Conservation (phyloP, 164 flowering plant genomes). For the Brasenia schreberi region DNA sequence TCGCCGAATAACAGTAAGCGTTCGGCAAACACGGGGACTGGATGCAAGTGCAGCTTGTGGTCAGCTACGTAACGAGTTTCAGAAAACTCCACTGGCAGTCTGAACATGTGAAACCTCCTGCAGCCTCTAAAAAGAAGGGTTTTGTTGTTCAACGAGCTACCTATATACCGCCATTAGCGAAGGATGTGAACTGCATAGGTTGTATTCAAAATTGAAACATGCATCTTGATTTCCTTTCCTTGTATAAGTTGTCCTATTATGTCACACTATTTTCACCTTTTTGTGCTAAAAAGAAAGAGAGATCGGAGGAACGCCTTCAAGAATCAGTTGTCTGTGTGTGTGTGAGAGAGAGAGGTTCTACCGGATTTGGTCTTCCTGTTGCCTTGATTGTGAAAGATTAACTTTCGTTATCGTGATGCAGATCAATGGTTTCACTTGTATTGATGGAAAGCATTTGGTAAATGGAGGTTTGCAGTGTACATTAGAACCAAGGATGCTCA, state of each 20-base stretch:
- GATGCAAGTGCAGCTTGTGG: constrained; percentile 99
- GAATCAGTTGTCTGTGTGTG: no score
- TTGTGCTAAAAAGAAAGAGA: no score
- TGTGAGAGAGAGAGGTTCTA: no score
- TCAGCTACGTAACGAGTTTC: constrained; percentile 83
- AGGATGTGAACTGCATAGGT: background rate
- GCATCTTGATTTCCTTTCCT: background rate
- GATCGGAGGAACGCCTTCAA: no score
- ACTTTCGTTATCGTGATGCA: no score
- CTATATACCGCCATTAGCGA: background rate
- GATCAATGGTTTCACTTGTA: no score
- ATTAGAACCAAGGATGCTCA: no score
- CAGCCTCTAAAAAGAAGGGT: constrained; percentile 33
- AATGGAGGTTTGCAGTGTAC: no score
- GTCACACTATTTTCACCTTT: no score
- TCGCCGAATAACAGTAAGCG: constrained; percentile 62
- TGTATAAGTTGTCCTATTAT: background rate
- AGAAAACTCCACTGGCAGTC: constrained; percentile 49
- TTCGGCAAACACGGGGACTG: constrained; percentile 85
- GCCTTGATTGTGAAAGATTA: no score
- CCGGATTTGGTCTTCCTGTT: no score
- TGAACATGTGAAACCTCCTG: constrained; percentile 9
- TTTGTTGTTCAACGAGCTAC: constrained; percentile 51
- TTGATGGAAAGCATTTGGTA: no score
- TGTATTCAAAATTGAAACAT: background rate